Base-by-base conservation (phyloP, 495 filamentous ascomycete species). In the Talaromyces borbonicus region DNA sequence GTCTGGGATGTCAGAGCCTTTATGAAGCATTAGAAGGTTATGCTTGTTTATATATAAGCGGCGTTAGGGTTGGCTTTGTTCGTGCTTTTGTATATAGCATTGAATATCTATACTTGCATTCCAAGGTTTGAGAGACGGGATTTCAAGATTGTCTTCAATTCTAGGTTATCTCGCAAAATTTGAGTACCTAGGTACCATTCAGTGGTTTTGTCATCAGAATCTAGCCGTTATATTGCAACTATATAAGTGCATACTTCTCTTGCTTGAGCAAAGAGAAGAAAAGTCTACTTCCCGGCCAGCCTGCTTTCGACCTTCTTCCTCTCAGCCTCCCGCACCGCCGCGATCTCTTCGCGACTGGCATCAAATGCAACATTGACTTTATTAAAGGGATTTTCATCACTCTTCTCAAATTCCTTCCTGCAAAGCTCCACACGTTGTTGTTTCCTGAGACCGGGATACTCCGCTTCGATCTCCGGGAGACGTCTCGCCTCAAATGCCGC, bases 341-440 rank as follows among this genome's bases (percentile, higher is more conserved):
- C 71, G 30, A 95, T 61, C 65, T 97, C 92, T 8, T 90, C 85
- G 67, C 77, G 83, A 20, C 75, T 77, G 29, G 83, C 79, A 63
- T 98, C 81, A 61, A 86, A 85, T 15, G 65, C 60, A 6, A 80
- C 84, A 48, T 72, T 72, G 11, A 75, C 78, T 65, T 93, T 87
- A 62, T 92, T 94, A 61, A 94, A 90, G 30, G 92, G 92, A 58
- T 97, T 97, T 59, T 97, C 92, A 4, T 81, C 79, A 57, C 81
- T 83, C 68, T 86, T 90, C 61, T 89, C 79, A 60, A 95, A 98
- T 67, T 97, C 93, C 70, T 90, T 90, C 51, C 70, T 59, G 39
- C 92, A 81, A 48, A 79, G 64, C 51, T 92, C 84, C 36, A 83
- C 74, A 62, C 83, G 81, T 78, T 94, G 85, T 54, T 89, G 75